Conservation (phyloP, 2,329 filamentous ascomycete genomes). For the Whalleya microplaca region DNA sequence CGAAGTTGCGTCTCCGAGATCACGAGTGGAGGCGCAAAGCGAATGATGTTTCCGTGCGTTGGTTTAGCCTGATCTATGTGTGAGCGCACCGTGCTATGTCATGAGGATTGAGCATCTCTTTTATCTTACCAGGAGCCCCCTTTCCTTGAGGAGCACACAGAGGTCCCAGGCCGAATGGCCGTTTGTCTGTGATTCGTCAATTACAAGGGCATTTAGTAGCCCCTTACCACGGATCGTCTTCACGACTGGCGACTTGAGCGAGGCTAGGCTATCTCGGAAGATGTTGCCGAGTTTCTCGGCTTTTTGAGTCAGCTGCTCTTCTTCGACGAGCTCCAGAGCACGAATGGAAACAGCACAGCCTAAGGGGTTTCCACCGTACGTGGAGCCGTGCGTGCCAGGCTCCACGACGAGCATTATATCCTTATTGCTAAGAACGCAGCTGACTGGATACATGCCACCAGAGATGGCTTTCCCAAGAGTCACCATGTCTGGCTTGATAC, state of each 20-base stretch:
- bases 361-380: slow-evolving; percentile 96
- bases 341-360: slow-evolving; percentile 95
- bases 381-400: slow-evolving; percentile 94
- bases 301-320: slow-evolving; percentile 83
- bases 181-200: slow-evolving; percentile 84
- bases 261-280: slow-evolving; percentile 78
- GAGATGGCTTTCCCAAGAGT: slow-evolving; percentile 97
- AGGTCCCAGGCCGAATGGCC: slow-evolving; percentile 95
- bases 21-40: slow-evolving; percentile 93
- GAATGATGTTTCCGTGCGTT: slow-evolving; percentile 97
- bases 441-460: slow-evolving; percentile 99
- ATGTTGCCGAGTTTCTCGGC: slow-evolving; percentile 80
- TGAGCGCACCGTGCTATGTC: slow-evolving; percentile 30
- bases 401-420: slow-evolving; percentile 96
- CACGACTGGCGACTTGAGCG: slow-evolving; percentile 80
- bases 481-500: slow-evolving; percentile 93
- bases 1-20: slow-evolving; percentile 88
- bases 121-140: slow-evolving; percentile 81
- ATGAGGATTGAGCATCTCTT: slow-evolving; percentile 8
- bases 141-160: slow-evolving; percentile 92
- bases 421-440: slow-evolving; percentile 82
- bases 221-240: slow-evolving; percentile 87
- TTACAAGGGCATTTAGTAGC: slow-evolving; percentile 91
- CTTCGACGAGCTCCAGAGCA: slow-evolving; percentile 89
- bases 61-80: slow-evolving; percentile 77